phyloP scores from a whole-genome alignment of 208 protist genomes.

The Vickermania ingenoplastis region DNA sequence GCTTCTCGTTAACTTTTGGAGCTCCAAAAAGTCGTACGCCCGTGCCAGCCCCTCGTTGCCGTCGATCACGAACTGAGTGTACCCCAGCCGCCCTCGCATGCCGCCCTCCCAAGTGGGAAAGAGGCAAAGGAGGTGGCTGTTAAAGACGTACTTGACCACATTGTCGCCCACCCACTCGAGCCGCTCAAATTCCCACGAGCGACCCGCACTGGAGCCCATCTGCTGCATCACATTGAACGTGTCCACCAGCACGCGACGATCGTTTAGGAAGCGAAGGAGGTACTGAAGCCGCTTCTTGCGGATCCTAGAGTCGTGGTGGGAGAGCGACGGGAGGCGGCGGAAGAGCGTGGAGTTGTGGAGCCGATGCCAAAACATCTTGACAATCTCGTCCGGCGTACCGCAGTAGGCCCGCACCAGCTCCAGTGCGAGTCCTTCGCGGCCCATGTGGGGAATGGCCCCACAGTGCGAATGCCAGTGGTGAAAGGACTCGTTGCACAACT shows the following conservation, averaged over 20 bases:
- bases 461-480: conserved; percentile 66
- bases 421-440: conserved; percentile 60
- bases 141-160: conserved; percentile 82
- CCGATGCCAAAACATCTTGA: conserved; percentile 56
- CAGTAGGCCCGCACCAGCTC: conserved; percentile 76
- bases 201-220: conserved; percentile 20
- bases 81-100: conserved; percentile 49
- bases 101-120: conserved; percentile 66
- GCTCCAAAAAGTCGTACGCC: conserved; percentile 72
- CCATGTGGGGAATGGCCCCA: conserved; percentile 51
- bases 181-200: conserved; percentile 83
- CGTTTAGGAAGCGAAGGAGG: conserved; percentile 67
- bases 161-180: conserved; percentile 83
- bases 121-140: conserved; percentile 49
- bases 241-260: conserved; percentile 54
- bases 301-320: conserved; percentile 53
- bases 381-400: conserved; percentile 72
- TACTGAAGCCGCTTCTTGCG: conserved; percentile 70
- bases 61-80: conserved; percentile 81
- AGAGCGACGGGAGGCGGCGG: conserved; percentile 53
- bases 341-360: conserved; percentile 39
- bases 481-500: conserved; percentile 81
- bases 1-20: conserved; percentile 64
- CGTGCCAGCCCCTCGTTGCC: conserved; percentile 81
- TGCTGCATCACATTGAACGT: conserved; percentile 55